Evolutionary conservation across 768 basidiomycete species (phyloP), one percentile per base, ranked within the genome.

Genomic region (Hortiboletus flavorubellus): DNA sequence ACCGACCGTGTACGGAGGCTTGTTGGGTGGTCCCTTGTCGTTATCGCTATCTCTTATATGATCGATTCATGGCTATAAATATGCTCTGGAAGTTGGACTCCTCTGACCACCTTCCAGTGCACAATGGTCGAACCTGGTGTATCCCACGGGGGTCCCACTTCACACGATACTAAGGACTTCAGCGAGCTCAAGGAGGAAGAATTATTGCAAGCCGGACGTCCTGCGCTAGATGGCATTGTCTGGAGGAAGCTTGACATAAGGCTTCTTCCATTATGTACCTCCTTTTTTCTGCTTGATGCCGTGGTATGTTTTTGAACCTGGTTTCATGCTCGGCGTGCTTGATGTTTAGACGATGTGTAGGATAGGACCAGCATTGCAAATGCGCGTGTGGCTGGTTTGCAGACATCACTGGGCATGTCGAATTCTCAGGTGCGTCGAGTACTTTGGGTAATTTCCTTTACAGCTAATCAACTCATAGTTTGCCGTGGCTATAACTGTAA

Each of bases 331-430:
- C 10, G 5, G 7, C 15, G 8, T 38, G 1, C 45, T 30, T 21
- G 35, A 46, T 18, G 42, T 34, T 9, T 16, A 6, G 1, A 44
- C 21, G 5, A 39, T 50, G 31, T 41, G 10, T 35, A 72, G 82
- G 53, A 81, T 34, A 58, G 54, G 42, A 67, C 62, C 16, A 84
- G 84, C 59, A 75, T 85, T 34, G 80, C 74, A 15, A 86, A 86
- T 60, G 85, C 85, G 23, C 76, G 78, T 15, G 75, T 86, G 2
- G 85, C 81, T 11, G 84, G 85, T 6, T 65, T 87, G 55, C 81
- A 84, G 61, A 76, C 66, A 18, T 76, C 81, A 45, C 64, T 87
- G 45, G 70, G 16, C 4, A 60, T 71, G 39, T 59, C 67, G 7
- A 64, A 68, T 40, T 65, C 72, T 41, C 61, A 71, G 55, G 69